Conservation (phyloP, 164 flowering plant genomes). For the Macadamia tetraphylla region DNA sequence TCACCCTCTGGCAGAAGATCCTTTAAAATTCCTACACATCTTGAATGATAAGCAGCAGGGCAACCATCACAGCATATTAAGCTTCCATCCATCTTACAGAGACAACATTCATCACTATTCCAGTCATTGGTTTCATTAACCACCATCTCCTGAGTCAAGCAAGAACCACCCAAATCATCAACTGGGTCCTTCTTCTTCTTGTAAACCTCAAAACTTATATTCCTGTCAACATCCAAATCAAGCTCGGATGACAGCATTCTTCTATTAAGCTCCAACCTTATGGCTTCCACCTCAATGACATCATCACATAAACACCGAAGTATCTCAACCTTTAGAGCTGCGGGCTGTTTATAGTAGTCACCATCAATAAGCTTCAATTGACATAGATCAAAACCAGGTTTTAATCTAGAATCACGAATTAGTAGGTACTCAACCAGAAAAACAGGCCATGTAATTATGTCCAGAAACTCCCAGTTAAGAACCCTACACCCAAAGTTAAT, state of each 20-base stretch:
- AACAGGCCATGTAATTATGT: slow-evolving; percentile 82
- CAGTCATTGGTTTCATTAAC: slow-evolving; percentile 50
- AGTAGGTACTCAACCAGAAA: slow-evolving; percentile 71
- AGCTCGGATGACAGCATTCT: slow-evolving; percentile 45
- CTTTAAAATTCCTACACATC: slow-evolving; percentile 74
- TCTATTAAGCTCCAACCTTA: slow-evolving; percentile 68
- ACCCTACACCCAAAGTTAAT: slow-evolving; percentile 40
- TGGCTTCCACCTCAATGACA: slow-evolving; percentile 57
- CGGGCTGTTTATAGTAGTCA: slow-evolving; percentile 66
- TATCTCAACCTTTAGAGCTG: slow-evolving; percentile 55
- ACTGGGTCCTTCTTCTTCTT: slow-evolving; percentile 42
- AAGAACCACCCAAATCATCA: slow-evolving; percentile 36
- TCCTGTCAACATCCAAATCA: slow-evolving; percentile 41
- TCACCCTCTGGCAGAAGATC: slow-evolving; percentile 88
- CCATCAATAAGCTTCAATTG: slow-evolving; percentile 40
- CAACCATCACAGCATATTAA: slow-evolving; percentile 99
- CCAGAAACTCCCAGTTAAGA: slow-evolving; percentile 84
- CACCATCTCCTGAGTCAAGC: slow-evolving; percentile 35
- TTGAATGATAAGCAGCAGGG: slow-evolving; percentile 94
- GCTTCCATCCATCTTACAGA: slow-evolving; percentile 95
- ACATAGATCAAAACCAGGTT: slow-evolving; percentile 42
- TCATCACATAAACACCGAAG: slow-evolving; percentile 84
- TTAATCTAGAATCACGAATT: slow-evolving; percentile 41
- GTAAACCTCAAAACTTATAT: slow-evolving; percentile 20
- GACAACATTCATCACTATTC: slow-evolving; percentile 95